These are phyloP conservation scores for Hemisphaericaspora nanyangensis DNA, from an alignment of 805 yeast species.

Conservation along the genomic window DNA sequence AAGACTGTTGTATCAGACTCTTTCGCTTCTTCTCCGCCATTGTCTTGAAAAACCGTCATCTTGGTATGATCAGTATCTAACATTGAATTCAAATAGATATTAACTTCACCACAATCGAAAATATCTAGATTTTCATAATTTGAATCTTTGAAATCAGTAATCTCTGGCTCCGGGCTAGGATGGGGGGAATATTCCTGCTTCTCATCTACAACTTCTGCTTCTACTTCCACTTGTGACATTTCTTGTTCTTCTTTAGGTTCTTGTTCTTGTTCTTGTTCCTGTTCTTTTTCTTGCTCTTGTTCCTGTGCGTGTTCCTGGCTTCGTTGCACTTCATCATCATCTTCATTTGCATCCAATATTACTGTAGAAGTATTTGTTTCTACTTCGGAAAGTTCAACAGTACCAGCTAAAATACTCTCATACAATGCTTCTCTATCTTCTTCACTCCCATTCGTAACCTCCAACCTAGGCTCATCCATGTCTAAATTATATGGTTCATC, in stretches of 20 bases:
- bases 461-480: neutral
- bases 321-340: slow-evolving; percentile 1
- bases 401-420: neutral
- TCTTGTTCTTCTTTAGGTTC: neutral
- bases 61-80: neutral
- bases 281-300: neutral
- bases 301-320: neutral
- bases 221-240: neutral
- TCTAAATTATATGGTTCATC: neutral
- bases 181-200: neutral
- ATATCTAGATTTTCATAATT: slow-evolving; percentile 8
- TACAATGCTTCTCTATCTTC: neutral
- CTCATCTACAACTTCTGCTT: too few species aligned
- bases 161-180: slow-evolving; percentile 5
- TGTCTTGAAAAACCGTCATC: slow-evolving; percentile 1
- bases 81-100: slow-evolving; percentile 10
- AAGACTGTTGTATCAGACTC: neutral
- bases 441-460: too few species aligned
- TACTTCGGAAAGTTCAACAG: slow-evolving; percentile 3
- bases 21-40: neutral
- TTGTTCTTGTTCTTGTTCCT: neutral
- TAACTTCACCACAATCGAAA: slow-evolving; percentile 9
- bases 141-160: slow-evolving; percentile 4
- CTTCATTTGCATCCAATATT: slow-evolving; percentile 6
- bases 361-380: slow-evolving; percentile 6